A percentile compares a stretch with the other conserved stretches of the same genome.
These are phyloP conservation scores for Thinopyrum elongatum DNA, from an alignment of 176 grass and related monocot genomes.

Conservation along the genomic window DNA sequence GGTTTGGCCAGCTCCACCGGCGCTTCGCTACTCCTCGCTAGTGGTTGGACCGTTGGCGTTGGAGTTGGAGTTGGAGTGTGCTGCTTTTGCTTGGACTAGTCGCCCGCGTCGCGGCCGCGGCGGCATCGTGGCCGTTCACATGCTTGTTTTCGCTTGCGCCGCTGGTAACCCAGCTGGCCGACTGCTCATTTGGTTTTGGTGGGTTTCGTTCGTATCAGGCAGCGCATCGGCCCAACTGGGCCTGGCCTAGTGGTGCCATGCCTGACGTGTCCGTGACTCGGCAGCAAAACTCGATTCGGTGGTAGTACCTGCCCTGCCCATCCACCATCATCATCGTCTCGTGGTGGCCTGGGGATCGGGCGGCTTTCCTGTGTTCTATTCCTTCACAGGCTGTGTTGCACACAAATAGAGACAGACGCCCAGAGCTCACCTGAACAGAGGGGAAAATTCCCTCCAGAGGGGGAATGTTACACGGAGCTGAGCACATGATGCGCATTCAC, in stretches of 20 bases:
- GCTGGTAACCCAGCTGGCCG: not conserved
- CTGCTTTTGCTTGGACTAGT: not conserved
- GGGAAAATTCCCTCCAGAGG: not conserved
- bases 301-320: slow-evolving; percentile 3
- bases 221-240: not conserved
- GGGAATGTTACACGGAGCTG: no score
- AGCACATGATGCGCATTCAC: no score
- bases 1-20: not conserved
- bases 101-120: slow-evolving; percentile 16
- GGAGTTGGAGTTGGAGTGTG: not conserved
- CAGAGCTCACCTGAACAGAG: no score
- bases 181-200: not conserved
- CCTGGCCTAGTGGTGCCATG: not conserved
- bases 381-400: not conserved
- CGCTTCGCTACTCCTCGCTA: not conserved
- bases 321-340: not conserved
- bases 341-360: not conserved
- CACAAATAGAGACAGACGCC: not conserved
- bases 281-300: slow-evolving; percentile 5
- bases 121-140: slow-evolving; percentile 6
- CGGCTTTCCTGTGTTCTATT: not conserved
- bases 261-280: slow-evolving; percentile 36
- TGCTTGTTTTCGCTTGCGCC: not conserved
- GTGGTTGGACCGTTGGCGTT: slow-evolving; percentile 21
- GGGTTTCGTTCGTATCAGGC: not conserved